Percentiles rank a stretch among this genome's conserved stretches.
Evolutionary conservation across 352 stramenopile genomes (phyloP).

Genomic region (Phytophthora capsici): DNA sequence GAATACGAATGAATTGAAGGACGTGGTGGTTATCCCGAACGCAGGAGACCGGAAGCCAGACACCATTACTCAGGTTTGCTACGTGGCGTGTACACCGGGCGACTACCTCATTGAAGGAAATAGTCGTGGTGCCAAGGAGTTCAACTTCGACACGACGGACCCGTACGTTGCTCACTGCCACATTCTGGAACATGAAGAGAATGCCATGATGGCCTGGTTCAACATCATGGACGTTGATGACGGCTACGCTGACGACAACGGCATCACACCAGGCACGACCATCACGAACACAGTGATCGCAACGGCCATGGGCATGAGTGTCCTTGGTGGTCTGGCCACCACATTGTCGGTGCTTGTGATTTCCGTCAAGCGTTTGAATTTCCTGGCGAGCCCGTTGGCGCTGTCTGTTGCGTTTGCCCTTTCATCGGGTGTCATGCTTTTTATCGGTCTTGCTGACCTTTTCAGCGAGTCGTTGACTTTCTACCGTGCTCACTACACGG

Average conservation of each 20-base stretch:
- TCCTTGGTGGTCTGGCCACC: slow-evolving; percentile 68
- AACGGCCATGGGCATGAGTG: slow-evolving; percentile 76
- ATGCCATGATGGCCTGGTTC: slow-evolving; percentile 84
- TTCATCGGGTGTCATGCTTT: slow-evolving; percentile 77
- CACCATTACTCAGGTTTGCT: slow-evolving; percentile 75
- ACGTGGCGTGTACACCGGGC: slow-evolving; percentile 76
- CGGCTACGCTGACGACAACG: slow-evolving; percentile 45
- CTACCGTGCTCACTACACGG: slow-evolving; percentile 56
- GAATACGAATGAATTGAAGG: slow-evolving; percentile 74
- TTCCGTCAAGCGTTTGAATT: slow-evolving; percentile 58
- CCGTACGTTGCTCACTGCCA: slow-evolving; percentile 83
- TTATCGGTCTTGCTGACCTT: slow-evolving; percentile 68
- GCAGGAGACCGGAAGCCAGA: slow-evolving; percentile 38
- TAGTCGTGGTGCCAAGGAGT: slow-evolving; percentile 64
- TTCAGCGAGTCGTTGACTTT: slow-evolving; percentile 57
- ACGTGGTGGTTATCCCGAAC: slow-evolving; percentile 77
- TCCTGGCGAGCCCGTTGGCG: slow-evolving; percentile 52
- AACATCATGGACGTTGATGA: slow-evolving; percentile 59
- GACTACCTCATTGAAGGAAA: slow-evolving; percentile 63
- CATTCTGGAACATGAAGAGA: slow-evolving; percentile 83
- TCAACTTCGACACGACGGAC: slow-evolving; percentile 72
- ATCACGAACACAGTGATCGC: slow-evolving; percentile 57
- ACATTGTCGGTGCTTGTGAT: slow-evolving; percentile 66
- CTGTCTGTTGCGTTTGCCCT: slow-evolving; percentile 65
- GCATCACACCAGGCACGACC: slow-evolving; percentile 35